Evolutionary conservation across 208 protist species (phyloP).

Genomic region (Trypanosoma melophagium): DNA sequence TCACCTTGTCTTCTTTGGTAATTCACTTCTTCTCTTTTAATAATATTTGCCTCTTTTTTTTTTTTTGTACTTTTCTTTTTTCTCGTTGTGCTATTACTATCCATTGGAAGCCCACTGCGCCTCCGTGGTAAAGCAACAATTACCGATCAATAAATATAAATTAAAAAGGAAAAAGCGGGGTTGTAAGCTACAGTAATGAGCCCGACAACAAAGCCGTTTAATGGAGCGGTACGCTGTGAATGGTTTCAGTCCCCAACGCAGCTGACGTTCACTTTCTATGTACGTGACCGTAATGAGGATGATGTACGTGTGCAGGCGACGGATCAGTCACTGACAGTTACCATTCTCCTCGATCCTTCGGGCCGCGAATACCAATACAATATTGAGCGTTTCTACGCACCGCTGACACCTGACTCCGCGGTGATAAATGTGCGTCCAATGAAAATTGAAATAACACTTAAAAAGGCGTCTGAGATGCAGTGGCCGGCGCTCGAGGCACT

Average conservation of each 20-base stretch:
- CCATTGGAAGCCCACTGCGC: background rate
- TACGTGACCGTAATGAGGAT: constrained; percentile 57
- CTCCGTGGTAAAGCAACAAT: background rate
- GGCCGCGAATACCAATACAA: constrained; percentile 72
- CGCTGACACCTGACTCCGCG: constrained; percentile 28
- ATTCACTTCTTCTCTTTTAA: background rate
- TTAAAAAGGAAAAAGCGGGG: background rate
- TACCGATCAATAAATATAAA: background rate
- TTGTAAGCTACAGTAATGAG: constrained; percentile 30
- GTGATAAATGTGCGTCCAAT: constrained; percentile 63
- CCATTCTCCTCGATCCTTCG: constrained; percentile 57
- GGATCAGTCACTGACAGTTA: constrained; percentile 41
- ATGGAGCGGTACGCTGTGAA: constrained; percentile 69
- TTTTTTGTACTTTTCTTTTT: constrained; percentile 1
- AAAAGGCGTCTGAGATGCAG: constrained; percentile 54
- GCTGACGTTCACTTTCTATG: constrained; percentile 85
- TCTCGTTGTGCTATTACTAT: background rate
- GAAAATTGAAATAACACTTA: constrained; percentile 82
- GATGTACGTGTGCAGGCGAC: constrained; percentile 59
- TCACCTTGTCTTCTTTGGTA: background rate
- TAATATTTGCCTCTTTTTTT: background rate
- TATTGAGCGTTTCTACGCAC: constrained; percentile 65
- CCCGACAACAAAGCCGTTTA: constrained; percentile 43
- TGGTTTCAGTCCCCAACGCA: constrained; percentile 84
- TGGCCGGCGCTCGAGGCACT: constrained; percentile 74